Evolutionary conservation across 2,329 filamentous ascomycete species (phyloP), one percentile per base, ranked within the genome.

Genomic region (Plenodomus biglobosus): DNA sequence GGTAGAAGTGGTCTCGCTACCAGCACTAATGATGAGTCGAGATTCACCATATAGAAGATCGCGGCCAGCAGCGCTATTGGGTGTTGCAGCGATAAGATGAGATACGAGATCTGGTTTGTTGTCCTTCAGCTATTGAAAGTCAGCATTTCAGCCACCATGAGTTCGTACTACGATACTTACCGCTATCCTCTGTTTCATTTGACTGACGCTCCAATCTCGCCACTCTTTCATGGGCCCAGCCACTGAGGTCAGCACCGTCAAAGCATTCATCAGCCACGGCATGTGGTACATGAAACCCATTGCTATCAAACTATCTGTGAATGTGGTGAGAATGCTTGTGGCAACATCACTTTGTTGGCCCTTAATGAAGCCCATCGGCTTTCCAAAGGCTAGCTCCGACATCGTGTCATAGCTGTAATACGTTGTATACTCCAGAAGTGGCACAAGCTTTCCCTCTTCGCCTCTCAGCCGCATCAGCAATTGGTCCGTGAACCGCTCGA

Each of bases 1-100:
- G 40, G 79, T 76, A 40, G 73, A 76, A 3, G 78, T 81, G 0
- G 79, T 82, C 24, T 77, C 78, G 16, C 61, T 64, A 13, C 66
- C 64, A 1, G 66, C 64, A n/a, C 55, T 58, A 34, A 69, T 61
- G 32, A 68, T 64, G n/a, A 68, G 54, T 19, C 65, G 62, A 2
- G 64, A 66, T 39, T 68, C 66, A 16, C 62, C 59, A 35, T 56
- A 56, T n/a, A 67, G 59, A 8, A 65, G 52, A 13, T 48, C 46
- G 15, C 50, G 48, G 19, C 62, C 63, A 20, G 52, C 47, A 3
- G 38, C 13, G 1, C 49, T 41, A 11, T 53, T 46, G 1, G 58
- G 42, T 0, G 64, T 66, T 15, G 54, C 48, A 8, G 41, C 38
- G 18, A 68, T 66, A 1, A 66, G 52, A 22, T 67, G 59, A 8